phyloP scores from a whole-genome alignment of 345 rosid species.

The Acer campestre region DNA sequence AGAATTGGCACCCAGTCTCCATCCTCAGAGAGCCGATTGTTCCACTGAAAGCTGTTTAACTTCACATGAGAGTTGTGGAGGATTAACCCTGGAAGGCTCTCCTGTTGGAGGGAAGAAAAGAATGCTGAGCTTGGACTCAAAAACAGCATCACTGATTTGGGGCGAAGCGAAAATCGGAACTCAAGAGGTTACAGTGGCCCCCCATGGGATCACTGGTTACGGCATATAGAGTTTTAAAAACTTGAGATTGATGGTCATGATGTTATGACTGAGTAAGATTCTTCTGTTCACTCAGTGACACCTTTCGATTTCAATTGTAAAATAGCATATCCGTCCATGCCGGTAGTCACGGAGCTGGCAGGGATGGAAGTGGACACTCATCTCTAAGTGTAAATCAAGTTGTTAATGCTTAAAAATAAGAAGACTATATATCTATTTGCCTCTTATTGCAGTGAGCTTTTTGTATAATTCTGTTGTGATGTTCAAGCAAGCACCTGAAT shows the following conservation, averaged over 20 bases:
- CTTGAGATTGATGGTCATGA: neutral
- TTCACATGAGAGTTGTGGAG: slow-evolving; percentile 58
- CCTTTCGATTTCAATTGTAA: slow-evolving; percentile 30
- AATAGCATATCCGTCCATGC: slow-evolving; percentile 16
- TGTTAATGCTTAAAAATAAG: slow-evolving; percentile 3
- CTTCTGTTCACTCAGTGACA: neutral
- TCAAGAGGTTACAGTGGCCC: slow-evolving; percentile 30
- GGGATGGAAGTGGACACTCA: slow-evolving; percentile 10
- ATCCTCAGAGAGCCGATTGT: slow-evolving; percentile 57
- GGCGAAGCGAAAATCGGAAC: slow-evolving; percentile 36
- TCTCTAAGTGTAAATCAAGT: slow-evolving; percentile 35
- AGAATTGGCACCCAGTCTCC: slow-evolving; percentile 40
- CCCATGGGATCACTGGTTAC: slow-evolving; percentile 40
- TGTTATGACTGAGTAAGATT: slow-evolving; percentile 10
- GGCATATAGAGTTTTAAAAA: slow-evolving; percentile 37
- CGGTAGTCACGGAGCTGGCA: neutral
- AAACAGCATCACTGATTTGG: slow-evolving; percentile 46
- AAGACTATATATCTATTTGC: slow-evolving; percentile 10
- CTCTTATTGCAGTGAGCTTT: neutral
- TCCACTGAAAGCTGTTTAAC: slow-evolving; percentile 76
- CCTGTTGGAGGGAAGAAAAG: slow-evolving; percentile 48
- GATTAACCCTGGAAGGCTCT: slow-evolving; percentile 47
- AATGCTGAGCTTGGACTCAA: slow-evolving; percentile 37
- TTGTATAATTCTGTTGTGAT: neutral
- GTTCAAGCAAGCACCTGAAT: neutral